phyloP scores from a whole-genome alignment of 2,329 filamentous ascomycete genomes.

The Diaporthe citriasiana region DNA sequence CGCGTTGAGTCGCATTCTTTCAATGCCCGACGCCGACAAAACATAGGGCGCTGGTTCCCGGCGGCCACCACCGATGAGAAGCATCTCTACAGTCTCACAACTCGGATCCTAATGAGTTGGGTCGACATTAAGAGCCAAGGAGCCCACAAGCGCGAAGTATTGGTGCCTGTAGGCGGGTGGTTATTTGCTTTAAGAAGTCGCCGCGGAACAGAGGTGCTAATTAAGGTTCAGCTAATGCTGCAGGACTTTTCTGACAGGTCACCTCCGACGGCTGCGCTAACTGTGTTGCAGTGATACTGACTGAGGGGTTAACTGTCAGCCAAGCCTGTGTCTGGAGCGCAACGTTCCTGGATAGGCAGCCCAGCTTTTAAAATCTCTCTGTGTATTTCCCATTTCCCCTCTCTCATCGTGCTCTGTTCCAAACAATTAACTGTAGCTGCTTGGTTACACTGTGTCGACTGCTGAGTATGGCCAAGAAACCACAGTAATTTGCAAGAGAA shows the following conservation, averaged over 20 bases:
- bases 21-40: background rate
- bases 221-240: background rate
- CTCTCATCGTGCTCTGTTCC: background rate
- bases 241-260: conserved; percentile 2
- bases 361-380: background rate
- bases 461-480: background rate
- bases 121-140: no score
- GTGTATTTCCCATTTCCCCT: background rate
- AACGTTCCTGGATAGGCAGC: background rate
- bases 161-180: background rate
- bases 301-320: conserved; percentile 7
- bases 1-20: no score
- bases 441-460: background rate
- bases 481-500: background rate
- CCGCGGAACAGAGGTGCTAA: background rate
- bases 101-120: no score
- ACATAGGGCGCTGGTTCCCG: background rate
- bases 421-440: background rate
- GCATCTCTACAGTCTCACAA: no score
- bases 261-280: conserved; percentile 1
- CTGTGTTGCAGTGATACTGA: background rate
- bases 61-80: no score
- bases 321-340: background rate
- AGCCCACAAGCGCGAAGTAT: no score
- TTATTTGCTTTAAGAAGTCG: background rate